Conservation (phyloP, 148 eudicot genomes). For the Mesembryanthemum crystallinum region DNA sequence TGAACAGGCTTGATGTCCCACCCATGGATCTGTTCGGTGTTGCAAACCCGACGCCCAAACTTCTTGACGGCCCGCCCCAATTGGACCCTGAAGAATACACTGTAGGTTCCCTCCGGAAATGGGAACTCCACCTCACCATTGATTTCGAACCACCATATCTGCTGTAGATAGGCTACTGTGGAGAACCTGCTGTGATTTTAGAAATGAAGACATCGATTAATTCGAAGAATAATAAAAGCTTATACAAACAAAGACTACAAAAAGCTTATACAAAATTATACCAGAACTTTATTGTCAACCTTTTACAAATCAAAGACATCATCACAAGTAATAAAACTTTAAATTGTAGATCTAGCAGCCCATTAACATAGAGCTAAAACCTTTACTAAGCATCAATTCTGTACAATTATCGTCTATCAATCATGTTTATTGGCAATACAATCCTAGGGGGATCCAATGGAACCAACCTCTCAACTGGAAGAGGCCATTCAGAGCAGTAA, state of each 20-base stretch:
- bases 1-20: constrained; percentile 67
- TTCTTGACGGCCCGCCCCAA: constrained; percentile 53
- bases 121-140: constrained; percentile 74
- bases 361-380: background rate
- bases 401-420: background rate
- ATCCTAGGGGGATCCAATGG: constrained; percentile 18
- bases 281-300: no score
- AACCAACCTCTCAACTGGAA: constrained; percentile 29
- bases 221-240: background rate
- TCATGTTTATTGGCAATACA: background rate
- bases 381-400: background rate
- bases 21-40: constrained; percentile 59
- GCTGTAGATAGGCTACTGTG: constrained; percentile 65
- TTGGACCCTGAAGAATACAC: constrained; percentile 65
- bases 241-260: no score
- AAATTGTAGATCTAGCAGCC: background rate
- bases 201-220: constrained; percentile 11
- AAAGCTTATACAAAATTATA: background rate
- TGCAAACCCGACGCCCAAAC: constrained; percentile 51
- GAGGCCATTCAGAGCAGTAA: constrained; percentile 30
- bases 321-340: background rate
- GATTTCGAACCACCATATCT: constrained; percentile 86
- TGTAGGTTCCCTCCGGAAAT: constrained; percentile 67
- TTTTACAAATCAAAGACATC: background rate
- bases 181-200: constrained; percentile 40